These are phyloP conservation scores for Xylariales sp. DNA, from an alignment of 2,329 filamentous ascomycete species.

Conservation along the genomic window DNA sequence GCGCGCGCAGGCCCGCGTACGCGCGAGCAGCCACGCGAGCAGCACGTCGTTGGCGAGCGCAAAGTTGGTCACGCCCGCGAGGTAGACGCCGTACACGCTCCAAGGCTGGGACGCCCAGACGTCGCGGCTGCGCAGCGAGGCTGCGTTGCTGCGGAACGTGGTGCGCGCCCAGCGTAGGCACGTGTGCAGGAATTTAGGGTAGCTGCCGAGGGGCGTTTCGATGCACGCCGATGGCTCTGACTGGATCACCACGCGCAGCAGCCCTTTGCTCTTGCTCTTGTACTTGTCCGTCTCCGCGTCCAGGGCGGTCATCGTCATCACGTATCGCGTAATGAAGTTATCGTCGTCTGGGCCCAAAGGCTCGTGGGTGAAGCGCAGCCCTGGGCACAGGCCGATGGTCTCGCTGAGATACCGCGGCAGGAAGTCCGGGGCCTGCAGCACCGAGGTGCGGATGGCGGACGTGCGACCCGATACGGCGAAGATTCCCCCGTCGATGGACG, in stretches of 20 bases:
- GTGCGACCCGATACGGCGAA: constrained; percentile 57
- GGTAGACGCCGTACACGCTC: constrained; percentile 52
- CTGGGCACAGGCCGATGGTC: constrained; percentile 25
- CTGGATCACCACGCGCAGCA: constrained; percentile 53
- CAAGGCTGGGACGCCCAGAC: constrained; percentile 42
- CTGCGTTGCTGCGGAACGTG: constrained; percentile 52
- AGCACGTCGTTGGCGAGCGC: constrained; percentile 46
- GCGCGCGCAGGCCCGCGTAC: not conserved
- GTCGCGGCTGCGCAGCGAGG: constrained; percentile 35
- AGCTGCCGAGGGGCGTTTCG: constrained; percentile 47
- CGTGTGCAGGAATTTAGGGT: constrained; percentile 46
- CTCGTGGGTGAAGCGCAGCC: constrained; percentile 18
- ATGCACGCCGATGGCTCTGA: constrained; percentile 41
- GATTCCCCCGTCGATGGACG: constrained; percentile 53
- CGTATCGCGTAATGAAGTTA: constrained; percentile 55
- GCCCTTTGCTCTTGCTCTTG: too few species aligned
- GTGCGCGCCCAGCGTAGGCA: constrained; percentile 54
- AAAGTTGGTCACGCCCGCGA: constrained; percentile 51
- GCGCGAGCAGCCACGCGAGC: constrained; percentile 29
- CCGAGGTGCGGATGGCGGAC: constrained; percentile 41
- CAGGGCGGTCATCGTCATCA: too few species aligned
- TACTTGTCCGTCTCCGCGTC: too few species aligned
- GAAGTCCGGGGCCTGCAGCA: constrained; percentile 42
- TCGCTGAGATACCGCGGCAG: constrained; percentile 42
- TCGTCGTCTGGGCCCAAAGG: constrained; percentile 55